Base-by-base conservation (phyloP, 371 early-diverging fungal species). In the Apophysomyces variabilis region DNA sequence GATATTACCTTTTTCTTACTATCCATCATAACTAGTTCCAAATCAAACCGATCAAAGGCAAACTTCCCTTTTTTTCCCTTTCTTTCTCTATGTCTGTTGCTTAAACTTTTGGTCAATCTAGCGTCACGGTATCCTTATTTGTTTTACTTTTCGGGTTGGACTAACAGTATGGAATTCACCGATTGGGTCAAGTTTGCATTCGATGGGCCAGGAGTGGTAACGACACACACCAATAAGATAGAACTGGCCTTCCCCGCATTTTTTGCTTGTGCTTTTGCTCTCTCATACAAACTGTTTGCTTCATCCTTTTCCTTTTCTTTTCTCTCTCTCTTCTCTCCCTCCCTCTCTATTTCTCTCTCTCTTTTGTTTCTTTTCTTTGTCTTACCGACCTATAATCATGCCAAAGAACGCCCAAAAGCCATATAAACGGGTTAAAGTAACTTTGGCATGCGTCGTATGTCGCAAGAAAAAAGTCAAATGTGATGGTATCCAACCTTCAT, bases 391-490 rank as follows among this genome's bases (percentile, higher is more conserved):
- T 35, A 6, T 35, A 57, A 37, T 37, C 5, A 60, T 39, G 44
- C 39, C 54, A 5, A 50, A 50, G 54, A 26, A 50, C 16, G 21
- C 54, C 9, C 32, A 60, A 18, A 60, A 60, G 39, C 41, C 35
- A 18, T 57, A 50, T 50, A 75, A 77, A 62, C 75, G 83, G 57
- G 69, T 79, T 38, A 83, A 83, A 61, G 83, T 83, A 4, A 83
- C 80, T 9, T 54, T 83, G 44, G 83, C 83, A 41, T 83, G 83
- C 56, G 62, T 66, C 13, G 67, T 73, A 11, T 83, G 83, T 65
- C 80, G 83, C 38, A 79, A 80, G 67, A 83, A 80, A 64, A 83
- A 83, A 60, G 80, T 79, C 43, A 83, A 80, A 56, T 83, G 83
- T 58, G 78, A 83, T 62, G 83, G 83, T 50, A 47, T 76, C 9